Evolutionary conservation across 345 rosid species (phyloP).

Genomic region (Salix brachista): DNA sequence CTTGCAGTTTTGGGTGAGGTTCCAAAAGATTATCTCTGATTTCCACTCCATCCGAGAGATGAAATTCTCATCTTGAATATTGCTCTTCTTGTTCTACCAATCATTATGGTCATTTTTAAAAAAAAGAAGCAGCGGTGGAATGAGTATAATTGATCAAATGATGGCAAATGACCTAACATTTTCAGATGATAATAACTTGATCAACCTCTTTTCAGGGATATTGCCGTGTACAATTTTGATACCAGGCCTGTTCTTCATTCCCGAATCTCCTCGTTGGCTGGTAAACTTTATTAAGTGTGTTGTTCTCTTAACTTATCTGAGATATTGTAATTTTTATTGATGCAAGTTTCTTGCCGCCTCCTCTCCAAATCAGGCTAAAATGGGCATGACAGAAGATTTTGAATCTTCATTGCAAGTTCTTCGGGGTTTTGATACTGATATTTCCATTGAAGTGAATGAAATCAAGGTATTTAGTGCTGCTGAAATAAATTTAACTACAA

Average conservation of each 20-base stretch:
- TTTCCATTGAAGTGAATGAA: slow-evolving; percentile 87
- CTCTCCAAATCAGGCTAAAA: slow-evolving; percentile 61
- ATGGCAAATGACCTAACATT: neutral
- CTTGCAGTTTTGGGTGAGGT: slow-evolving; percentile 85
- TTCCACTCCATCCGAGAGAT: neutral
- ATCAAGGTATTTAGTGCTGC: slow-evolving; percentile 59
- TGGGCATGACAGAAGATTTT: slow-evolving; percentile 98
- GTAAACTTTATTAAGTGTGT: slow-evolving; percentile 38
- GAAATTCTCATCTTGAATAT: neutral
- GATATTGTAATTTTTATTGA: slow-evolving; percentile 7
- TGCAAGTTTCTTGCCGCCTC: slow-evolving; percentile 13
- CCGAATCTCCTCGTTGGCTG: slow-evolving; percentile 99
- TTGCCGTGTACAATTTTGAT: slow-evolving; percentile 81
- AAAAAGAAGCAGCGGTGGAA: neutral
- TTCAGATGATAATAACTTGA: slow-evolving; percentile 4
- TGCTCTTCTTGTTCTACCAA: no score
- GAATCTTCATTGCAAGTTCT: slow-evolving; percentile 98
- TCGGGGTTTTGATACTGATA: slow-evolving; percentile 91
- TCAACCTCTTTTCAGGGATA: slow-evolving; percentile 52
- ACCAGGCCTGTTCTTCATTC: slow-evolving; percentile 92
- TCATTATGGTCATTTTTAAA: no score
- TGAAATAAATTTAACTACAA: slow-evolving; percentile 1
- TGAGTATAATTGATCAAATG: neutral
- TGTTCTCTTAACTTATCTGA: slow-evolving; percentile 3
- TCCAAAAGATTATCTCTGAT: slow-evolving; percentile 5